Evolutionary conservation across 2,329 filamentous ascomycete genomes (phyloP), one percentile per base, ranked within the genome.

Genomic region (Paecilomyces dactylethromorphus): DNA sequence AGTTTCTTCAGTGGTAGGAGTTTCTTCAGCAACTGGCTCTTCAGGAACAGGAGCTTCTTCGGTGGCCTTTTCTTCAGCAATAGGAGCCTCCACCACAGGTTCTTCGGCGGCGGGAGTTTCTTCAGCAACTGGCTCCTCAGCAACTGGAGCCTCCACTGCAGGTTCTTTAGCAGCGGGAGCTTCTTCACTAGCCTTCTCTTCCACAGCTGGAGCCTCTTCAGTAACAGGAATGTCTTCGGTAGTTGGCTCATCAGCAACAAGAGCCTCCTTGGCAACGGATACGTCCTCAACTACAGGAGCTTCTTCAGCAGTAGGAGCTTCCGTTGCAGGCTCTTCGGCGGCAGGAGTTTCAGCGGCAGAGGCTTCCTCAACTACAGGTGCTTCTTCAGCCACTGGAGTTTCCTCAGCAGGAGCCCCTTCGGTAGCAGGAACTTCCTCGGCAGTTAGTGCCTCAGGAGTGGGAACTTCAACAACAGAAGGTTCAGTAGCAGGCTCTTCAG

Each of bases 361-460:
- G 7, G 26, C 26, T 29, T 29, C 26, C 7, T 29, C 7, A 4
- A 7, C 26, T 12, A 59, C 53, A 15, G 31, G 29, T 6, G 32
- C 54, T 54, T 54, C n/a, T n/a, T n/a, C 55, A 21, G 62, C 51
- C 21, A 12, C 53, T 12, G 60, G 56, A 26, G 26, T 3, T 12
- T 49, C 26, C 8, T 56, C 54, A 31, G 21, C 18, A 3, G 11
- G 32, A 55, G 24, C 32, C 7, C 11, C 49, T n/a, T n/a, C n/a
- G n/a, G n/a, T n/a, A n/a, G n/a, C n/a, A n/a, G n/a, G n/a, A n/a
- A n/a, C n/a, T 12, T 49, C 39, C 2, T n/a, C n/a, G n/a, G n/a
- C n/a, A n/a, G n/a, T n/a, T n/a, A n/a, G n/a, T n/a, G n/a, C n/a
- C n/a, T 49, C 39, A 49, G n/a, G 7, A 49, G 39, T 13, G 7